Conservation (phyloP, 2,329 filamentous ascomycete species). For the Macrophomina phaseolina region DNA sequence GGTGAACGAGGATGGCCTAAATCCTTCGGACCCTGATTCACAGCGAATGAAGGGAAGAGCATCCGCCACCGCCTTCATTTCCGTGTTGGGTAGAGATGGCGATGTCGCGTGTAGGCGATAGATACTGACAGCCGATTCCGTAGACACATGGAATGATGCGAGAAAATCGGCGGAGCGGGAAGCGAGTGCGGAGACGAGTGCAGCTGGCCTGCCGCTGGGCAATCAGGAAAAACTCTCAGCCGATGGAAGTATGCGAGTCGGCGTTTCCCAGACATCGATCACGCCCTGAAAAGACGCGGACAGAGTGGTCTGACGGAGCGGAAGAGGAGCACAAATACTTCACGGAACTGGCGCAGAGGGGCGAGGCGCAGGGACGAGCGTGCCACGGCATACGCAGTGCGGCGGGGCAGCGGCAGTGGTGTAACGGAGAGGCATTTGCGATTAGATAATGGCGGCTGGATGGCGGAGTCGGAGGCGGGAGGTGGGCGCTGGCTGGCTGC, state of each 20-base stretch:
- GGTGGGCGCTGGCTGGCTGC: conserved; percentile 3
- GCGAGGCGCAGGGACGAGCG: conserved; percentile 23
- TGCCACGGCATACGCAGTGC: conserved; percentile 21
- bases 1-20: conserved; percentile 9
- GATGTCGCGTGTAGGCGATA: background rate
- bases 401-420: conserved; percentile 13
- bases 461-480: conserved; percentile 19
- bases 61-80: conserved; percentile 1
- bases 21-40: conserved; percentile 15
- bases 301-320: conserved; percentile 2
- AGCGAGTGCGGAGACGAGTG: conserved; percentile 17
- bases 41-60: background rate
- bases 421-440: conserved; percentile 20
- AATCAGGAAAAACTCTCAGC: conserved; percentile 19
- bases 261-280: too few species aligned
- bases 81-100: conserved; percentile 7
- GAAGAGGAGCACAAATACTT: background rate
- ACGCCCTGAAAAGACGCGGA: background rate
- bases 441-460: conserved; percentile 27
- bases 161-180: conserved; percentile 1
- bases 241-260: background rate
- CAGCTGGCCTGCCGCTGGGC: conserved; percentile 1
- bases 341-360: conserved; percentile 2
- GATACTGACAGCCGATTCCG: background rate
- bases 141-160: conserved; percentile 16